Percentiles rank a stretch among this genome's conserved stretches.
Conservation (phyloP, 2,329 filamentous ascomycete genomes). For the Paraconiothyrium sp. region DNA sequence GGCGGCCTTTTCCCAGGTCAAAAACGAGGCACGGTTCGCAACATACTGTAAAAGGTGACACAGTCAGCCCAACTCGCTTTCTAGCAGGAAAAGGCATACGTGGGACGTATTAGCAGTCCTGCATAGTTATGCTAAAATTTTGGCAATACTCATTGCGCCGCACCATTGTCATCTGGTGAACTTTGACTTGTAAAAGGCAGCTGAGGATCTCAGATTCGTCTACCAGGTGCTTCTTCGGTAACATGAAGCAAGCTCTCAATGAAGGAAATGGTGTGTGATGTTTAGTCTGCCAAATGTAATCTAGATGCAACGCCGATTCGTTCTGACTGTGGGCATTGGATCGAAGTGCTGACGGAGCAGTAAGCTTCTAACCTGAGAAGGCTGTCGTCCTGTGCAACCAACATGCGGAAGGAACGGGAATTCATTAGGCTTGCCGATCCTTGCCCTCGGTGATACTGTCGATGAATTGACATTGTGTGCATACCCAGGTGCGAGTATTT, state of each 20-base stretch:
- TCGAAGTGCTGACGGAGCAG: slow-evolving; percentile 45
- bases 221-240: neutral
- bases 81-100: neutral
- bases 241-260: slow-evolving; percentile 13
- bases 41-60: neutral
- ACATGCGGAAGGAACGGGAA: neutral
- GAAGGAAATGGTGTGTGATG: slow-evolving; percentile 16
- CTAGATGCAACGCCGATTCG: slow-evolving; percentile 39
- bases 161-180: neutral
- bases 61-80: neutral
- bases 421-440: slow-evolving; percentile 1
- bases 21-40: neutral
- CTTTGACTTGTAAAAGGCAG: neutral
- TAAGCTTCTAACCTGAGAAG: slow-evolving; percentile 32
- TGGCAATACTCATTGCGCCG: neutral
- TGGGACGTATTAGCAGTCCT: neutral
- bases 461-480: neutral
- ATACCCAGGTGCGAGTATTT: neutral
- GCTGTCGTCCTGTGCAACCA: slow-evolving; percentile 17
- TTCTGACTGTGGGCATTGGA: slow-evolving; percentile 22
- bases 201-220: slow-evolving; percentile 5
- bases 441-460: neutral
- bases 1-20: neutral
- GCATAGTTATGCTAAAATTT: neutral
- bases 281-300: slow-evolving; percentile 15